Conservation (phyloP, 768 basidiomycete genomes). For the Rubroboletus satanas region DNA sequence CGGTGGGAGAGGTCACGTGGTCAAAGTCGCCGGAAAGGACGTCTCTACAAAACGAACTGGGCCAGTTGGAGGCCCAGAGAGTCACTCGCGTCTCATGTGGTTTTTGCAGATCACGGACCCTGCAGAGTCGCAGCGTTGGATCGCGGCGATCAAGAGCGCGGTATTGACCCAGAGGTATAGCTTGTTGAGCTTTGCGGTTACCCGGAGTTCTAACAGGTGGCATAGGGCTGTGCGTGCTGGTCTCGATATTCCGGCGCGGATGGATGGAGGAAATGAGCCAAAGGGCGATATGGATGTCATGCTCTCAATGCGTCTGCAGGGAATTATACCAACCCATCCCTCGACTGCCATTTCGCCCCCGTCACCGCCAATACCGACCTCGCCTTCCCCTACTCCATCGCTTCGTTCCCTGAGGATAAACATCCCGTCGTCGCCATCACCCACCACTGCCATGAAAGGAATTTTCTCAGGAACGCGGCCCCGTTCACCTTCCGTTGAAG, state of each 20-base stretch:
- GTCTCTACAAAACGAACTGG: conserved; percentile 41
- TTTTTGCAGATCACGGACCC: conserved; percentile 62
- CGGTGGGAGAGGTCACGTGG: conserved; percentile 46
- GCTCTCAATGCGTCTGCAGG: conserved; percentile 73
- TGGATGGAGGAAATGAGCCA: conserved; percentile 51
- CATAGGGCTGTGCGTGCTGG: conserved; percentile 67
- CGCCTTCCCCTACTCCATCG: conserved; percentile 29
- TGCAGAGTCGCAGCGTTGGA: conserved; percentile 70
- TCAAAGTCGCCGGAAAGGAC: conserved; percentile 67
- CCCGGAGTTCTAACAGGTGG: neutral
- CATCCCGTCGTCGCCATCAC: conserved; percentile 15
- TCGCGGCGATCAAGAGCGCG: conserved; percentile 64
- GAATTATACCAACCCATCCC: conserved; percentile 37
- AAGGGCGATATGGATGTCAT: conserved; percentile 82
- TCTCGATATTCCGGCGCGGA: conserved; percentile 44
- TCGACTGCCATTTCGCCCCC: conserved; percentile 8
- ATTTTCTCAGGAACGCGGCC: conserved; percentile 23
- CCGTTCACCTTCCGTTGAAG: conserved; percentile 38
- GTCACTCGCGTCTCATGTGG: conserved; percentile 38
- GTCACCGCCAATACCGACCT: conserved; percentile 19
- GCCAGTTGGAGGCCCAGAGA: conserved; percentile 5
- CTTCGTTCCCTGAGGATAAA: conserved; percentile 25
- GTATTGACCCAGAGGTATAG: conserved; percentile 67
- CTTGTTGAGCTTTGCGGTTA: neutral
- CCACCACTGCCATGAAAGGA: conserved; percentile 18